phyloP scores from a whole-genome alignment of 1,139 yeast genomes.

The Yamadazyma membranifaciens region DNA sequence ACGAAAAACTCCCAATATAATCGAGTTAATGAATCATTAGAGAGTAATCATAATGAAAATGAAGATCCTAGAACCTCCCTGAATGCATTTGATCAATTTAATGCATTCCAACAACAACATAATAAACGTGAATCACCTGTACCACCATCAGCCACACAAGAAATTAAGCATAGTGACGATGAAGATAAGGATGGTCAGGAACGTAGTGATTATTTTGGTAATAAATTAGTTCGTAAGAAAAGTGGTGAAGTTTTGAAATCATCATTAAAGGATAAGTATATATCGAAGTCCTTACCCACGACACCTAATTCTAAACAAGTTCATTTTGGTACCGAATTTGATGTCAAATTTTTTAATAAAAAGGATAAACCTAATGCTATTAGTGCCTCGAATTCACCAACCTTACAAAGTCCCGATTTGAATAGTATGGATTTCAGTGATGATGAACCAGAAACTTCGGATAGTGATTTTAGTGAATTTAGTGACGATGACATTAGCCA shows the following conservation, averaged over 20 bases:
- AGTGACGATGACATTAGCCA: conserved; percentile 17
- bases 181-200: neutral
- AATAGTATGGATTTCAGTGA: conserved; percentile 13
- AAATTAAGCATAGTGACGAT: conserved; percentile 2
- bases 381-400: conserved; percentile 63
- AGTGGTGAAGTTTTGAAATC: conserved; percentile 81
- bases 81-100: neutral
- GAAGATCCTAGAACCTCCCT: neutral
- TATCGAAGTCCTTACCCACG: conserved; percentile 64
- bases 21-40: conserved; percentile 1
- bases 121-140: neutral
- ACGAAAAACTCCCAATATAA: conserved; percentile 7
- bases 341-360: conserved; percentile 58
- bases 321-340: conserved; percentile 69
- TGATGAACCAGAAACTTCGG: conserved; percentile 23
- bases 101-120: neutral
- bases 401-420: conserved; percentile 23
- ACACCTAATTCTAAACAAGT: conserved; percentile 75
- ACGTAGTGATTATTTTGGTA: conserved; percentile 6
- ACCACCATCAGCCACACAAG: neutral
- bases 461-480: conserved; percentile 20
- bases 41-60: neutral
- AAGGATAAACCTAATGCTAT: conserved; percentile 76
- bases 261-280: conserved; percentile 50
- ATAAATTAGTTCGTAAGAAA: conserved; percentile 59